Evolutionary conservation across 2,329 filamentous ascomycete species (phyloP).

Genomic region (Xylariaceae sp.): DNA sequence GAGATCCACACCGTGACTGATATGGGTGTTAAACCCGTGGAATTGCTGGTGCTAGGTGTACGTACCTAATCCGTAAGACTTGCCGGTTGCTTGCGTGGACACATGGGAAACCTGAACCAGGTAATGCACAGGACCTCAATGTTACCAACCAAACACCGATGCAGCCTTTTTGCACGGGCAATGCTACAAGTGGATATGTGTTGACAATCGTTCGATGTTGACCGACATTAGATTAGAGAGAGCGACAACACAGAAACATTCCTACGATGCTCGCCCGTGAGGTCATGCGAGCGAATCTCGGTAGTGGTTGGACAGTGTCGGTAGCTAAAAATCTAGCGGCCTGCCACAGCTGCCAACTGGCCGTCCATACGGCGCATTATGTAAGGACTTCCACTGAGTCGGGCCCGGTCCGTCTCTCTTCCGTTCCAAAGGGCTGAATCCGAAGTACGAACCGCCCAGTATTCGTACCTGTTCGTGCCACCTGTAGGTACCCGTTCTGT

Average conservation of each 20-base stretch:
- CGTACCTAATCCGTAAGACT: neutral
- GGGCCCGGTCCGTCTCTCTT: neutral
- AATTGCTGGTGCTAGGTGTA: neutral
- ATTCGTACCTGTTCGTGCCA: neutral
- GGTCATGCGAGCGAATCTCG: conserved; percentile 22
- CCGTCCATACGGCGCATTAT: neutral
- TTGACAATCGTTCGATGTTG: conserved; percentile 25
- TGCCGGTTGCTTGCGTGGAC: neutral
- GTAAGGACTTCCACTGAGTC: neutral
- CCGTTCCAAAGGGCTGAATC: neutral
- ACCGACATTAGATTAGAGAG: conserved; percentile 1
- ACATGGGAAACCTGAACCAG: neutral
- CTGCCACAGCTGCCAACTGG: neutral
- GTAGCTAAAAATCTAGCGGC: neutral
- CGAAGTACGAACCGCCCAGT: neutral
- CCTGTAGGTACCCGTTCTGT: neutral
- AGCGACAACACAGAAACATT: conserved; percentile 1
- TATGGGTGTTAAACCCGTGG: too few species aligned
- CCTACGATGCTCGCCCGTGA: conserved; percentile 12
- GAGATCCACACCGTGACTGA: neutral
- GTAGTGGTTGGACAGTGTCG: too few species aligned
- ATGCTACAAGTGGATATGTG: conserved; percentile 23
- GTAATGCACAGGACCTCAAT: neutral
- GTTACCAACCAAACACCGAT: too few species aligned
- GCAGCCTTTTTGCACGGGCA: conserved; percentile 8